Conservation (phyloP, 768 basidiomycete species). For the Lactarius sanguifluus region DNA sequence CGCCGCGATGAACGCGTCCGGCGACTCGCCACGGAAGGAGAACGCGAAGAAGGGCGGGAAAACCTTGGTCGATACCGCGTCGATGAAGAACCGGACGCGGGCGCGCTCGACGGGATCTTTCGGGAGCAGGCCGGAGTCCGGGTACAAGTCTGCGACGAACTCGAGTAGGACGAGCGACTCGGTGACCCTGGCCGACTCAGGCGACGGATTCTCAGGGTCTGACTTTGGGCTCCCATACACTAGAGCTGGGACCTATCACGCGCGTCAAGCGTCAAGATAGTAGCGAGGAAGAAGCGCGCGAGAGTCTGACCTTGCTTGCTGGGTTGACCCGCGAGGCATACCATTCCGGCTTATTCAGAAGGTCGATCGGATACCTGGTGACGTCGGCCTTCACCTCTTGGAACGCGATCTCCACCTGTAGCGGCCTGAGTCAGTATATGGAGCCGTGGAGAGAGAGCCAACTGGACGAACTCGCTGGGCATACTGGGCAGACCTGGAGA, state of each 20-base stretch:
- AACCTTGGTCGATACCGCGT: slow-evolving; percentile 47
- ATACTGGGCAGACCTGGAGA: slow-evolving; percentile 50
- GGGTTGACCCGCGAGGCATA: slow-evolving; percentile 61
- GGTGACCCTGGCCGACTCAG: slow-evolving; percentile 54
- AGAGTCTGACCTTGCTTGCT: slow-evolving; percentile 53
- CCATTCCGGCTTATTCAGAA: slow-evolving; percentile 65
- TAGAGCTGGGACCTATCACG: slow-evolving; percentile 52
- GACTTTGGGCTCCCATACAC: slow-evolving; percentile 58
- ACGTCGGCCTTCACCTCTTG: slow-evolving; percentile 50
- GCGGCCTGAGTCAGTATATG: neutral
- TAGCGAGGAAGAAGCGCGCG: neutral
- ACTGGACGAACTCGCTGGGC: slow-evolving; percentile 48
- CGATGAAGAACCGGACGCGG: slow-evolving; percentile 57
- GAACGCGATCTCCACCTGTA: slow-evolving; percentile 58
- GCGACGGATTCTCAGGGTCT: slow-evolving; percentile 50
- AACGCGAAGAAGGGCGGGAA: slow-evolving; percentile 39
- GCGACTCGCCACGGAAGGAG: slow-evolving; percentile 38
- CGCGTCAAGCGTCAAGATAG: neutral
- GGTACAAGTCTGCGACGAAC: slow-evolving; percentile 58
- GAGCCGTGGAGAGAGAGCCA: no score
- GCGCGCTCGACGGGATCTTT: slow-evolving; percentile 54
- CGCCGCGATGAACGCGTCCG: slow-evolving; percentile 41
- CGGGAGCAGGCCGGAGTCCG: slow-evolving; percentile 47
- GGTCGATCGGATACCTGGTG: slow-evolving; percentile 53
- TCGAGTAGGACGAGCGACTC: slow-evolving; percentile 64